phyloP scores from a whole-genome alignment of 257 asterid genomes.

The Solanum ossicruentum region DNA sequence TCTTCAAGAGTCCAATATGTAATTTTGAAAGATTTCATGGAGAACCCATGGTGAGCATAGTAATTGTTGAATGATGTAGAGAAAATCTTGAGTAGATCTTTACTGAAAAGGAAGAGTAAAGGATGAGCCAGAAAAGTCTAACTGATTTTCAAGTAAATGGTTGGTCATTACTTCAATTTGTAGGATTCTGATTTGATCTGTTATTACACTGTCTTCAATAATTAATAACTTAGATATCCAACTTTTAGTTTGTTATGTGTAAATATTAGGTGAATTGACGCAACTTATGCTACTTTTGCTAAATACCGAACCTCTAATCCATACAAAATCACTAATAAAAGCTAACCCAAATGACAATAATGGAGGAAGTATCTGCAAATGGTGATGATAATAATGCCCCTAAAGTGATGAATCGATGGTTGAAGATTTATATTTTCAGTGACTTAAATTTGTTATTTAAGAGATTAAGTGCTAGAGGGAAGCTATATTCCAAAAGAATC shows the following conservation, averaged over 20 bases:
- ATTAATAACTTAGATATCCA: not conserved
- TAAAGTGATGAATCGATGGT: no score
- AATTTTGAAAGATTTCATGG: conserved; percentile 28
- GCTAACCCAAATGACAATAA: no score
- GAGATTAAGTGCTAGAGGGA: no score
- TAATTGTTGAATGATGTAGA: not conserved
- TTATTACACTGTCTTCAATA: not conserved
- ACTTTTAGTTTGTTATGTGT: not conserved
- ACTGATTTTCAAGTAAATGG: not conserved
- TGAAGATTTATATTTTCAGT: no score
- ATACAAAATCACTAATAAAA: no score
- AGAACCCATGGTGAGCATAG: conserved; percentile 39
- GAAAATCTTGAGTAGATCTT: not conserved
- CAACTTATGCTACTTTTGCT: not conserved
- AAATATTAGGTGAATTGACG: not conserved
- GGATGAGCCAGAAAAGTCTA: not conserved
- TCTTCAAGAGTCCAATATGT: conserved; percentile 39
- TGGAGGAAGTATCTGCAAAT: no score
- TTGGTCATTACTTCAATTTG: conserved; percentile 1
- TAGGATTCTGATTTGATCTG: not conserved
- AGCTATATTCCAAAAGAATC: not conserved
- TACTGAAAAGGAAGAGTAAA: not conserved
- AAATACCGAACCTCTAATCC: not conserved
- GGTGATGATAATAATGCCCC: no score
- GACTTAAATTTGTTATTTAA: no score